Conservation (phyloP, 768 basidiomycete genomes). For the Tricholoma saponaceum region DNA sequence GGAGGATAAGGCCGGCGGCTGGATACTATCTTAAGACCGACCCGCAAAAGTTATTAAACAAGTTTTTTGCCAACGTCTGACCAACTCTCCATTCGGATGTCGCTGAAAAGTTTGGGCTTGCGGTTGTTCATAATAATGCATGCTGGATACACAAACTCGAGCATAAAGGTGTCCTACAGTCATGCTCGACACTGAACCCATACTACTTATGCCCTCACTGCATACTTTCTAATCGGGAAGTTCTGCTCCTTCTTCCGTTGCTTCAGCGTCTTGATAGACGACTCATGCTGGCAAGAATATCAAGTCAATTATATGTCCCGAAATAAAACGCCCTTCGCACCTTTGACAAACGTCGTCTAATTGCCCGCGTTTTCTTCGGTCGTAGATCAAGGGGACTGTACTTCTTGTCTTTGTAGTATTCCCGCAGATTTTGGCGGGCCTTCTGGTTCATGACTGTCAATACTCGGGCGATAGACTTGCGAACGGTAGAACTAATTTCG, state of each 20-base stretch:
- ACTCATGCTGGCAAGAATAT: conserved; percentile 59
- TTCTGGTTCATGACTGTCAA: conserved; percentile 99
- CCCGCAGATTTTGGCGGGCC: conserved; percentile 91
- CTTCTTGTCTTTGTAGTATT: conserved; percentile 97
- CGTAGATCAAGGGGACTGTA: conserved; percentile 97
- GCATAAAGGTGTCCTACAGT: conserved; percentile 9
- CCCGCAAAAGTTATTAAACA: too few relatives aligned
- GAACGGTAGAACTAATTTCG: conserved; percentile 74
- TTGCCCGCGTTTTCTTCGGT: conserved; percentile 96
- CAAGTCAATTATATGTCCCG: not conserved
- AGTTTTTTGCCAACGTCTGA: too few relatives aligned
- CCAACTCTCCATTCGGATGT: too few relatives aligned
- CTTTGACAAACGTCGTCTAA: conserved; percentile 91
- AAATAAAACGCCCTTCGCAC: conserved; percentile 36
- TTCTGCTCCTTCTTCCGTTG: conserved; percentile 93
- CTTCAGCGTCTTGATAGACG: conserved; percentile 82
- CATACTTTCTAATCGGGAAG: conserved; percentile 92
- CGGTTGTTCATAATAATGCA: conserved; percentile 11
- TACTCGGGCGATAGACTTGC: conserved; percentile 98
- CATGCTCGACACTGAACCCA: conserved; percentile 9
- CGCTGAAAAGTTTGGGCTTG: not conserved
- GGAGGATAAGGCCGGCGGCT: too few relatives aligned
- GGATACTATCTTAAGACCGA: too few relatives aligned
- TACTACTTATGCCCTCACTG: conserved; percentile 78
- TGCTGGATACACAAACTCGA: conserved; percentile 19